Evolutionary conservation across 176 grass and related monocot genomes (phyloP), one percentile per base, ranked within the genome.

Genomic region (Carex kokanica): DNA sequence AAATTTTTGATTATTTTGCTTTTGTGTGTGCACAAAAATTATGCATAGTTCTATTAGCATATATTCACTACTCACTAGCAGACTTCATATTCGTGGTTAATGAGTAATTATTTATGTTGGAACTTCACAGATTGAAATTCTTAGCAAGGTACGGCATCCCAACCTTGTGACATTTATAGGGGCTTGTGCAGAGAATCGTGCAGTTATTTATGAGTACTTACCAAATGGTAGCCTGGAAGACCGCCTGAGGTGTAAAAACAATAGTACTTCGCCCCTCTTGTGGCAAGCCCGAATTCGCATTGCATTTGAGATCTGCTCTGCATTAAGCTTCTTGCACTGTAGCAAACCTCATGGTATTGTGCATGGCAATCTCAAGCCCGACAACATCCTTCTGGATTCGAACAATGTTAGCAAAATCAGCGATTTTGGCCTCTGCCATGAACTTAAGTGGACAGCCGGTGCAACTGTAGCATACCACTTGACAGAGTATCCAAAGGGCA

Each of bases 301-400:
- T 56, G 81, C 84, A 58, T 36, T 3, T 2, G 87, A 92, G 18
- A 82, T 87, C 78, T 92, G 78, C 85, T 87, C 90, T 10, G 82
- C 90, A 4, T 66, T 89, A 8, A 85, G 86, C 61, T 92, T 92
- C 82, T 77, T 92, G 45, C 90, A 92, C 41, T 82, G 82, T 47
- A 38, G 38, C 69, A 83, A 78, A 72, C 85, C 87, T n/a, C 85
- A 89, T 60, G 61, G 85, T 1, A 88, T 87, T 59, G 87, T 89
- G 12, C 90, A 92, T 65, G 90, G 84, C 13, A 87, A 89, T 43
- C 84, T 92, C 8, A 92, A 92, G 45, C 87, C 87, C 55, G 74
- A 54, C 17, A 92, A 87, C 78, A 87, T 92, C 56, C 88, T 92
- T 36, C 91, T 92, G 0, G 88, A 90, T 67, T 78, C 81, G 1